These are phyloP conservation scores for Mallotus nudiflorus DNA, from an alignment of 345 rosid genomes.

Conservation along the genomic window DNA sequence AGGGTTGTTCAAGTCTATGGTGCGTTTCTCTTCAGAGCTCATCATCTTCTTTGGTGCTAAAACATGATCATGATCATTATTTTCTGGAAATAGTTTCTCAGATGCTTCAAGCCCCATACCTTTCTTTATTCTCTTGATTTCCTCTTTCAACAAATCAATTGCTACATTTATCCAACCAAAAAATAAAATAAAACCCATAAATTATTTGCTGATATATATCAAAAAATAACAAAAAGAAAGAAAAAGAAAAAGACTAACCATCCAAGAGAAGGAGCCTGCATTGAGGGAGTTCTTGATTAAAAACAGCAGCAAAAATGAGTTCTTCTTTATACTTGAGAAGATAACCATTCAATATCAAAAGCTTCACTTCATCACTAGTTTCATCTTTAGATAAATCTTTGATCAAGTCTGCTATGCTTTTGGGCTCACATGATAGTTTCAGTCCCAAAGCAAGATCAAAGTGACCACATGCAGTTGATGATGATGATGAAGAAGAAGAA, in stretches of 20 bases:
- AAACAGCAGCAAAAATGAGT: neutral
- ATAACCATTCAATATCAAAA: constrained; percentile 24
- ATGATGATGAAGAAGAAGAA: too few species aligned
- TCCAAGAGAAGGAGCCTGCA: constrained; percentile 22
- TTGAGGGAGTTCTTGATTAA: constrained; percentile 22
- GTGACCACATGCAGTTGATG: neutral
- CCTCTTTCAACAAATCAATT: constrained; percentile 23
- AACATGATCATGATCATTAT: neutral
- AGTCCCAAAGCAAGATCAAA: constrained; percentile 14
- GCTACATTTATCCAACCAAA: constrained; percentile 13
- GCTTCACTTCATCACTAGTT: constrained; percentile 7
- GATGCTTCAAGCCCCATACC: constrained; percentile 1
- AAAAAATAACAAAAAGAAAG: neutral
- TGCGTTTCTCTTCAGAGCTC: neutral
- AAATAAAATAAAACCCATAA: neutral
- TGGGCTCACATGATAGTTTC: constrained; percentile 17
- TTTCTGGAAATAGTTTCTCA: neutral
- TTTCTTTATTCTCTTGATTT: constrained; percentile 17
- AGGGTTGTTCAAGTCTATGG: constrained; percentile 3
- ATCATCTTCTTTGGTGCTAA: constrained; percentile 15
- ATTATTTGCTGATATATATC: neutral
- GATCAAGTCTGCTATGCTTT: constrained; percentile 3
- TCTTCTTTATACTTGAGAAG: constrained; percentile 26
- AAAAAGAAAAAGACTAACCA: constrained; percentile 13
- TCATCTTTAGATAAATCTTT: constrained; percentile 21